Conservation (phyloP, 805 yeast genomes). For the Monosporozyma servazzii region DNA sequence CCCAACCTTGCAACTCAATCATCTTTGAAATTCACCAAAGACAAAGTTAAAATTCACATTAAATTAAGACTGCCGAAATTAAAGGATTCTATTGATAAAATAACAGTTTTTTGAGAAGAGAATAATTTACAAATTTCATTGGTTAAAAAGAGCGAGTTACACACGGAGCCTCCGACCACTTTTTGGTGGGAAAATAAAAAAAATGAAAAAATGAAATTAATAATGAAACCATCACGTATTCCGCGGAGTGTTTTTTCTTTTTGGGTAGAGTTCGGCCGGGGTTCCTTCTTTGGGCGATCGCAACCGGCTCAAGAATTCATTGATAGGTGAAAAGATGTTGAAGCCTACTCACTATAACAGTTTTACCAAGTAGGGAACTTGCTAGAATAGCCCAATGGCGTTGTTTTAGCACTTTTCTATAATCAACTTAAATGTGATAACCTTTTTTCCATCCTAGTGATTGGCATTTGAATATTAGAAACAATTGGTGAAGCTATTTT, state of each 20-base stretch:
- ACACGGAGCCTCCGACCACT: too few relatives aligned
- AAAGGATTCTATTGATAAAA: neutral
- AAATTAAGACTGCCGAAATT: neutral
- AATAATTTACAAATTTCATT: neutral
- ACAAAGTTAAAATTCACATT: neutral
- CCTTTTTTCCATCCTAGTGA: slow-evolving; percentile 29
- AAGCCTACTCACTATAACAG: too few relatives aligned
- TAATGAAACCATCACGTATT: too few relatives aligned
- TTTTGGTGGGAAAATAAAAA: too few relatives aligned
- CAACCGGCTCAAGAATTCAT: too few relatives aligned
- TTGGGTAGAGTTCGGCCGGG: too few relatives aligned
- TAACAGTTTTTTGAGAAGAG: neutral
- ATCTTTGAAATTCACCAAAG: neutral
- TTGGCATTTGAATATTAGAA: slow-evolving; percentile 26
- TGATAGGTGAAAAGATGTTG: too few relatives aligned
- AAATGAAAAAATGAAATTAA: too few relatives aligned
- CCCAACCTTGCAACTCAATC: neutral
- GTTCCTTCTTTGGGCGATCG: too few relatives aligned
- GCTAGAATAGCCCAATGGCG: too few relatives aligned
- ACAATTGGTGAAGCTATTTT: slow-evolving; percentile 12
- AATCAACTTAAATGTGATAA: slow-evolving; percentile 35
- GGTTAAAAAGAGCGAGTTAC: neutral
- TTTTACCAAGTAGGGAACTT: too few relatives aligned
- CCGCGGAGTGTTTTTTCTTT: too few relatives aligned
- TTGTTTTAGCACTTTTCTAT: slow-evolving; percentile 12